Evolutionary conservation across 306 rosid genomes (phyloP), one percentile per base, ranked within the genome.

Genomic region (Quercus gilva): DNA sequence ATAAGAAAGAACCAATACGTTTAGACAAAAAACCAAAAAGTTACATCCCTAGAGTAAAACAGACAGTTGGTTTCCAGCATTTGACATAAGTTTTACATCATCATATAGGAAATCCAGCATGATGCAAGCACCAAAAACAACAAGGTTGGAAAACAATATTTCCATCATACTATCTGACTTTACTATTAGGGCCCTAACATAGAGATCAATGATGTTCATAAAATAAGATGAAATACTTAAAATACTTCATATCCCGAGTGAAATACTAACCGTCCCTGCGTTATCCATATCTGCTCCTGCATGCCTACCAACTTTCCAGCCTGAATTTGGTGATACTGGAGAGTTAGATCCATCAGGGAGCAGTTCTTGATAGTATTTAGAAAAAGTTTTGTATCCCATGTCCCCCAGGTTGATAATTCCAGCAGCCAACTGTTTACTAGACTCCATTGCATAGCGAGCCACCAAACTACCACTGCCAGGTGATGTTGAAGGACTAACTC

Each of bases 401-500:
- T 84, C 89, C 58, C 91, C 85, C 51, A 87, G 75, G 80, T 78
- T 92, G 79, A 87, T 75, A 73, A 90, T 83, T 85, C 94, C 94
- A 74, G 96, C 69, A 69, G 98, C 98, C 78, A 94, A 86, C 70
- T 94, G 94, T 80, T 87, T 94, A 82, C 97, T 82, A 80, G 95
- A 90, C 71, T 90, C 97, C 98, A 92, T 81, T 76, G 98, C 97
- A 89, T 86, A 94, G 45, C 90, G 96, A 83, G 98, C 97, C 79
- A 90, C 80, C 58, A 87, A 83, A 79, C 74, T 79, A 73, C 94
- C 84, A 83, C 76, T 85, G 58, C 97, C 83, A 18, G 97, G 98
- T 73, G 94, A 92, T 75, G 96, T 85, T 68, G 94, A 87, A 35
- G 98, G 91, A 81, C 95, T 89, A 72, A 80, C 92, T 49, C 92